phyloP scores from a whole-genome alignment of 129 eudicot genomes.

The Flaveria brownii region DNA sequence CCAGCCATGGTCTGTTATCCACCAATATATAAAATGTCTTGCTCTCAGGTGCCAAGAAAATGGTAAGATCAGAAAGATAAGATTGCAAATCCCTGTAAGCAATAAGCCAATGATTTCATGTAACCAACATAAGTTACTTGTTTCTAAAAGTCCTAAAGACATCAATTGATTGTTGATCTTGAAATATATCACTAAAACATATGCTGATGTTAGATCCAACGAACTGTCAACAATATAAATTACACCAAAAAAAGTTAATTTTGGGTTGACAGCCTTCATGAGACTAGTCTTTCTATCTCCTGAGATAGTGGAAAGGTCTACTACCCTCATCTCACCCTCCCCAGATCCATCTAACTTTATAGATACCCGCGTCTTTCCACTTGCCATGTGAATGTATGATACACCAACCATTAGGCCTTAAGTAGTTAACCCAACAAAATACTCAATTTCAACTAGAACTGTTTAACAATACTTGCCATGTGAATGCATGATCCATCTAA shows the following conservation, averaged over 20 bases:
- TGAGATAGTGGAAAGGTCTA: no score
- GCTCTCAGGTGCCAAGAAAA: constrained; percentile 83
- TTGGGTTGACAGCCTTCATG: no score
- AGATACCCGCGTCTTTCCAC: no score
- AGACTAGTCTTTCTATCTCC: no score
- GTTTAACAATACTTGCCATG: neutral
- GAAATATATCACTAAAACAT: neutral
- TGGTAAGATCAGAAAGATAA: constrained; percentile 85
- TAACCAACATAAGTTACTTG: neutral
- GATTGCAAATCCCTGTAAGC: constrained; percentile 88
- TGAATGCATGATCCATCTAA: no score
- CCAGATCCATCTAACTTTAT: no score
- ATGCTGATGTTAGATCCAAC: neutral
- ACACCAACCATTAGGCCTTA: neutral
- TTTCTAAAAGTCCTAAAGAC: neutral
- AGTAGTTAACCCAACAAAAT: neutral
- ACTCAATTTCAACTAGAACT: constrained; percentile 6
- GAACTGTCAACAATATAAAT: neutral
- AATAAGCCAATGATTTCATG: constrained; percentile 10
- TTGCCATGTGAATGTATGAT: neutral
- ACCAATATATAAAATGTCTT: constrained; percentile 76
- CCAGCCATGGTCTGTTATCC: constrained; percentile 91
- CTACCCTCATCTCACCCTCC: no score
- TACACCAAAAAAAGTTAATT: neutral
- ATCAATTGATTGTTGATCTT: neutral